These are phyloP conservation scores for Leccinum truebloodii DNA, from an alignment of 768 basidiomycete genomes.

Conservation along the genomic window DNA sequence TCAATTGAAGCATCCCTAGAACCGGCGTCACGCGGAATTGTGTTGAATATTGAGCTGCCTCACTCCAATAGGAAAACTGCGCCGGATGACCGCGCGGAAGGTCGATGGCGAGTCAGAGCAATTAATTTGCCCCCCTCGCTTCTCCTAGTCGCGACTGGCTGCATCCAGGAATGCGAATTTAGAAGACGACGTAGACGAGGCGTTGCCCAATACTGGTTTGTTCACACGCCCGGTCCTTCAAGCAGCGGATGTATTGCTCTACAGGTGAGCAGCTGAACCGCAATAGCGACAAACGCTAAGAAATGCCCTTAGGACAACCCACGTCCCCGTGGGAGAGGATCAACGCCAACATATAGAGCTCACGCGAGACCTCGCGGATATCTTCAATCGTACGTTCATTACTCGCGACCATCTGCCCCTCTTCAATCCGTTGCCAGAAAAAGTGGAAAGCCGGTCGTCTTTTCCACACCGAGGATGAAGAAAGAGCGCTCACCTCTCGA, in stretches of 20 bases:
- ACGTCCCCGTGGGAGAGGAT: constrained; percentile 96
- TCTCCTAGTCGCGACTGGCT: too few relatives aligned
- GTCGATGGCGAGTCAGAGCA: too few relatives aligned
- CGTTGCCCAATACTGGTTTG: constrained; percentile 75
- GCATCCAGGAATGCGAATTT: too few relatives aligned
- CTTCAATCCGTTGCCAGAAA: constrained; percentile 68
- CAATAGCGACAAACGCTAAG: neutral
- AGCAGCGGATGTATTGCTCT: constrained; percentile 89
- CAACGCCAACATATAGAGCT: constrained; percentile 95
- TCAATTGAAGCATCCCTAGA: constrained; percentile 43
- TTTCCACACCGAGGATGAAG: neutral
- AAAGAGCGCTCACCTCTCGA: neutral
- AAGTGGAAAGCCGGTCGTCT: constrained; percentile 65
- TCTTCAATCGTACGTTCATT: constrained; percentile 73
- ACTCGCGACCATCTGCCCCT: constrained; percentile 39
- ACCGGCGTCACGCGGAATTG: constrained; percentile 80
- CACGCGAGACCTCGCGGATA: constrained; percentile 76
- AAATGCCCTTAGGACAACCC: constrained; percentile 64
- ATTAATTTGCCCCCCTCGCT: too few relatives aligned
- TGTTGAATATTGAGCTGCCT: constrained; percentile 90
- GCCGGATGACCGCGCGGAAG: constrained; percentile 17
- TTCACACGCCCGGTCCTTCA: constrained; percentile 94
- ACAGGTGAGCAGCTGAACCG: constrained; percentile 54
- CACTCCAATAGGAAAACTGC: constrained; percentile 77
- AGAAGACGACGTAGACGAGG: too few relatives aligned